Conservation (phyloP, 805 yeast genomes). For the Phaffomyces opuntiae region DNA sequence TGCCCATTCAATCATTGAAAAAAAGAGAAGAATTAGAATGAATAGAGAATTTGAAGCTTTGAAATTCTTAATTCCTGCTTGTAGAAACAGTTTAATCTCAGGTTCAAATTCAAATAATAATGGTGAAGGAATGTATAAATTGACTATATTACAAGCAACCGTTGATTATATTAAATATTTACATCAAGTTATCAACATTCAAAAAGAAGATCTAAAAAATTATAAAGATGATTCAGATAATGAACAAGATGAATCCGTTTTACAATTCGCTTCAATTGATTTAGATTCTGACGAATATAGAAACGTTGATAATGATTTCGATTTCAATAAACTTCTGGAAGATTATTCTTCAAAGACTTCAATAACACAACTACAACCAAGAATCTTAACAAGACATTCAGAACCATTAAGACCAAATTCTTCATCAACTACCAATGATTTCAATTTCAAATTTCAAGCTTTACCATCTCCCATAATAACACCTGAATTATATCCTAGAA, state of each 20-base stretch:
- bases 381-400: conserved; percentile 2
- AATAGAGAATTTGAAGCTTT: conserved; percentile 80
- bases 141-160: conserved; percentile 74
- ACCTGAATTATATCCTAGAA: conserved; percentile 16
- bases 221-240: conserved; percentile 12
- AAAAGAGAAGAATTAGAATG: conserved; percentile 69
- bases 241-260: conserved; percentile 26
- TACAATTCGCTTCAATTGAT: conserved; percentile 46
- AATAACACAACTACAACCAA: not conserved
- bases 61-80: conserved; percentile 72
- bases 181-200: conserved; percentile 49
- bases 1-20: conserved; percentile 74
- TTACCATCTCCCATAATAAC: conserved; percentile 23
- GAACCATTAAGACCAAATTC: conserved; percentile 1
- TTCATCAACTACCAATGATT: not conserved
- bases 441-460: conserved; percentile 8
- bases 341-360: conserved; percentile 3
- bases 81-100: conserved; percentile 35
- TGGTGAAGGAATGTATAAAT: conserved; percentile 67
- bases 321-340: conserved; percentile 30
- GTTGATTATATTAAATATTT: conserved; percentile 73
- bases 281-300: conserved; percentile 54
- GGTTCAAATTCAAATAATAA: conserved; percentile 3
- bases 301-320: conserved; percentile 49
- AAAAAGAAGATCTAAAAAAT: conserved; percentile 36